Evolutionary conservation across 306 rosid species (phyloP).

Genomic region (Cucurbita argyrosperma): DNA sequence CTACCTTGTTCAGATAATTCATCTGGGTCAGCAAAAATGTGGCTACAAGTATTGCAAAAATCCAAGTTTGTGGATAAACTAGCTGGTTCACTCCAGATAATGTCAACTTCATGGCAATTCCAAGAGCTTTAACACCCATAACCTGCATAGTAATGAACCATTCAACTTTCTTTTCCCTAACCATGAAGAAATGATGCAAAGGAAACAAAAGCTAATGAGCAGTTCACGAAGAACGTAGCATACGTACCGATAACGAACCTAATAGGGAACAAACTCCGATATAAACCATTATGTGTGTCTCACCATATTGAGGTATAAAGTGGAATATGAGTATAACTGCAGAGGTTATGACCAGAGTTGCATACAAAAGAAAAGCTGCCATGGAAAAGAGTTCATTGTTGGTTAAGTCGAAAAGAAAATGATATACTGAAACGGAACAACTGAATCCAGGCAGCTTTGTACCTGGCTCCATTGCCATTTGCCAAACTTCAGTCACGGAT

Average conservation of each 20-base stretch:
- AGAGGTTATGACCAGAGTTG: constrained; percentile 44
- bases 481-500: constrained; percentile 79
- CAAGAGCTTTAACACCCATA: constrained; percentile 79
- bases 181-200: neutral
- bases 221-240: neutral
- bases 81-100: constrained; percentile 62
- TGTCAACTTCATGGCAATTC: constrained; percentile 66
- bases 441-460: constrained; percentile 8
- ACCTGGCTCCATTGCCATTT: constrained; percentile 83
- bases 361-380: constrained; percentile 65
- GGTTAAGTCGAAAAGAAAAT: neutral
- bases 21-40: constrained; percentile 57
- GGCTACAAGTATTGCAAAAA: constrained; percentile 39
- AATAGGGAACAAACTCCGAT: constrained; percentile 73
- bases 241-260: constrained; percentile 62
- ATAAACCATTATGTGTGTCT: constrained; percentile 74
- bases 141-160: constrained; percentile 25
- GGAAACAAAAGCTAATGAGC: neutral
- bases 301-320: constrained; percentile 60
- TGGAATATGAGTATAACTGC: constrained; percentile 45
- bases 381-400: neutral
- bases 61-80: constrained; percentile 58
- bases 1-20: constrained; percentile 74
- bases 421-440: neutral
- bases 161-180: neutral